Conservation (phyloP, 139 green algal species). For the Micractinium sp. region DNA sequence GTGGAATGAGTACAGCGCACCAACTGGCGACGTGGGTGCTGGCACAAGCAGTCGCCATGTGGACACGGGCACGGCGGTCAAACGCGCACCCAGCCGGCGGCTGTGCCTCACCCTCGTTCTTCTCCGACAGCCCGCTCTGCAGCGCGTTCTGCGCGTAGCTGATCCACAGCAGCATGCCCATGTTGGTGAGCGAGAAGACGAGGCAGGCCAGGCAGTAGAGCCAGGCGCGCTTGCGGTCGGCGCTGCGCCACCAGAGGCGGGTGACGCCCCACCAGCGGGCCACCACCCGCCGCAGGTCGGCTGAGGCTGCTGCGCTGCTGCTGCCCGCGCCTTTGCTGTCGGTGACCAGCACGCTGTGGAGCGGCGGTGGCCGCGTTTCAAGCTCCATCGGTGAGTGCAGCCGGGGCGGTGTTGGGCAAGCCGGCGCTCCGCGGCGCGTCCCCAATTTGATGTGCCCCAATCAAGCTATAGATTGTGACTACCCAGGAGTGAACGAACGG, state of each 20-base stretch:
- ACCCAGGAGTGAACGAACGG: too few species aligned
- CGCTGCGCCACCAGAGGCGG: slow-evolving; percentile 27
- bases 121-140: slow-evolving; percentile 71
- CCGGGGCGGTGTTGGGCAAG: too few species aligned
- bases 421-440: too few species aligned
- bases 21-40: too few species aligned
- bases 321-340: too few species aligned
- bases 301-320: too few species aligned
- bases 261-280: slow-evolving; percentile 10
- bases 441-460: too few species aligned
- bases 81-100: background rate
- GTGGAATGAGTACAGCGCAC: too few species aligned
- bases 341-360: too few species aligned
- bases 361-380: too few species aligned
- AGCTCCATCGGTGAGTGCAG: too few species aligned
- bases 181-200: slow-evolving; percentile 56
- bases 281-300: background rate
- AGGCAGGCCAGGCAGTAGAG: slow-evolving; percentile 35
- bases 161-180: slow-evolving; percentile 58
- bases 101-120: slow-evolving; percentile 53
- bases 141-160: slow-evolving; percentile 76
- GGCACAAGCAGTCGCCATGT: background rate
- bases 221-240: slow-evolving; percentile 45
- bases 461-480: too few species aligned
- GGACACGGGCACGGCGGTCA: background rate